Evolutionary conservation across 2,329 filamentous ascomycete genomes (phyloP).

Genomic region (Phyllosticta citriasiana): DNA sequence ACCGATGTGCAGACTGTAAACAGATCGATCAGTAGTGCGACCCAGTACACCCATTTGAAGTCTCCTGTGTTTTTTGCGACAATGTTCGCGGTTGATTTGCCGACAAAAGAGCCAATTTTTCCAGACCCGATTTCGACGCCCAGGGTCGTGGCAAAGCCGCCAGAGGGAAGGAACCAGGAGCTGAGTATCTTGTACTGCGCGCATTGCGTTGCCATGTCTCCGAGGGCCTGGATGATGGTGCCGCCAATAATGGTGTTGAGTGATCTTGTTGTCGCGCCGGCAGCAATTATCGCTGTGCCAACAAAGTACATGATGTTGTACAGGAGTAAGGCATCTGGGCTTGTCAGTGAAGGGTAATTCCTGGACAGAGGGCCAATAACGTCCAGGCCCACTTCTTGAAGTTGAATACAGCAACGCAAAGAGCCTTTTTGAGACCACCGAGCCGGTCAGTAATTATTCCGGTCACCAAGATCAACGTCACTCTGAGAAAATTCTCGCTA

Average conservation of each 20-base stretch:
- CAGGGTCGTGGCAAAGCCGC: slow-evolving; percentile 51
- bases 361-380: too few species aligned
- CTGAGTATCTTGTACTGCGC: slow-evolving; percentile 58
- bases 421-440: slow-evolving; percentile 32
- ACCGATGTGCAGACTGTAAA: slow-evolving; percentile 49
- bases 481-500: slow-evolving; percentile 54
- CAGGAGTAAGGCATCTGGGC: slow-evolving; percentile 46
- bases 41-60: slow-evolving; percentile 55
- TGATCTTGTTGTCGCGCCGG: slow-evolving; percentile 45
- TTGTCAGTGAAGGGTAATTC: too few species aligned
- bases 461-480: slow-evolving; percentile 43
- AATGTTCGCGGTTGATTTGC: slow-evolving; percentile 50
- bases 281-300: slow-evolving; percentile 50
- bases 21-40: slow-evolving; percentile 52
- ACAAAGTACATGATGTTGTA: slow-evolving; percentile 51
- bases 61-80: slow-evolving; percentile 49
- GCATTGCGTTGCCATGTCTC: slow-evolving; percentile 55
- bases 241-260: slow-evolving; percentile 53
- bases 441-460: slow-evolving; percentile 49
- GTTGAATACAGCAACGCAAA: too few species aligned
- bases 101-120: slow-evolving; percentile 52
- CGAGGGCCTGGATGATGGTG: slow-evolving; percentile 45
- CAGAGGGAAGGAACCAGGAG: slow-evolving; percentile 51
- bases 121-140: slow-evolving; percentile 51
- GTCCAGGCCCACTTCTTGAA: too few species aligned